Evolutionary conservation across 2,329 filamentous ascomycete genomes (phyloP).

Genomic region (Sarocladium kiliense): DNA sequence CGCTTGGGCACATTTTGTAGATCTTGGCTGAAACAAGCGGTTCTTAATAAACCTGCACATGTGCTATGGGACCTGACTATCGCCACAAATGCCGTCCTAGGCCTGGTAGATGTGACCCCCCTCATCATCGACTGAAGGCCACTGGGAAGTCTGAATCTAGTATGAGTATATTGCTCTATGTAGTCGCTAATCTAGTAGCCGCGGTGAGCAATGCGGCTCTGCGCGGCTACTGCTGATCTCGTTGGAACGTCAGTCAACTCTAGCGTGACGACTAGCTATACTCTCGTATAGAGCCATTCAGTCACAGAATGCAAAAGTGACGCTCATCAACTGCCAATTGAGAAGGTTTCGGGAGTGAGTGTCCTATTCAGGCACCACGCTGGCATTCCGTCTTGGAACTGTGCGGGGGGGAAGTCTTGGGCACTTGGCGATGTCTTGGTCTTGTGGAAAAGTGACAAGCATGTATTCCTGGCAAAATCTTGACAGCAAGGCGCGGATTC

Average conservation of each 20-base stretch:
- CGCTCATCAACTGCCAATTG: not conserved
- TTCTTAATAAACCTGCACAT: not conserved
- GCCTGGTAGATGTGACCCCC: not conserved
- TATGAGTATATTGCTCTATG: not conserved
- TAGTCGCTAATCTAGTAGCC: not conserved
- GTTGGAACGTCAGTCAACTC: not conserved
- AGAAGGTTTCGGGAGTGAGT: not conserved
- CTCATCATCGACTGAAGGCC: not conserved
- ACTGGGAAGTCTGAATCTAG: not conserved
- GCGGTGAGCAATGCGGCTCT: not conserved
- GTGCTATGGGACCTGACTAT: too few relatives aligned
- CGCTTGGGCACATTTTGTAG: not conserved
- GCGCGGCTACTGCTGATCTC: not conserved
- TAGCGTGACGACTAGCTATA: not conserved
- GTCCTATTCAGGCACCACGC: not conserved
- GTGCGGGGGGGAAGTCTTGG: not conserved
- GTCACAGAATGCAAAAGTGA: not conserved
- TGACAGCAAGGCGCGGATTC: not conserved
- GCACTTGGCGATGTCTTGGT: not conserved
- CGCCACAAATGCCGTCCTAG: not conserved
- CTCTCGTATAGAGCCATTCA: not conserved
- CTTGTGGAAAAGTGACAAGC: not conserved
- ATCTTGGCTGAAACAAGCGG: not conserved
- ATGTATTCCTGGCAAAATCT: not conserved
- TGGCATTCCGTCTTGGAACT: not conserved